These are phyloP conservation scores for Trichoderma brevicompactum DNA, from an alignment of 2,329 filamentous ascomycete species.

Conservation along the genomic window DNA sequence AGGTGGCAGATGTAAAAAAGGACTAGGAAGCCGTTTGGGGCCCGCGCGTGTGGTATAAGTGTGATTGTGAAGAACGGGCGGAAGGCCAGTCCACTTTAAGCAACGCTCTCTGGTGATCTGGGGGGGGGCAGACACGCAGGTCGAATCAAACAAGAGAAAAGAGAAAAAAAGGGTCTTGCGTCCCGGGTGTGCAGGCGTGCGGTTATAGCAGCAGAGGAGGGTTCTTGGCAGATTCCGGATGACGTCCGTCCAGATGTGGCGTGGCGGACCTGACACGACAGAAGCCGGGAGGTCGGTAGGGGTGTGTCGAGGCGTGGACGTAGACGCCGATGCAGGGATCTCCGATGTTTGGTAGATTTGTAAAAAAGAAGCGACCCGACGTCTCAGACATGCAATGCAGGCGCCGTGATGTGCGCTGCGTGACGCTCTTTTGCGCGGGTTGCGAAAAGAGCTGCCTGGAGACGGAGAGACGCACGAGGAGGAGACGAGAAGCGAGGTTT, in stretches of 20 bases:
- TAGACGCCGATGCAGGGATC: slow-evolving; percentile 27
- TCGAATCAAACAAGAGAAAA: slow-evolving; percentile 21
- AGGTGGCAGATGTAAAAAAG: slow-evolving; percentile 37
- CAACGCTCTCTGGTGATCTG: slow-evolving; percentile 24
- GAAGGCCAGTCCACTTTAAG: slow-evolving; percentile 27
- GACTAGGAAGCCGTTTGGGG: slow-evolving; percentile 29
- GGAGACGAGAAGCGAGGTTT: too few species aligned
- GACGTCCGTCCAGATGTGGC: slow-evolving; percentile 34
- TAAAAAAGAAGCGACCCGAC: not conserved
- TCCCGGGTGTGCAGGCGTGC: slow-evolving; percentile 15
- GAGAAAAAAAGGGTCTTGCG: slow-evolving; percentile 25
- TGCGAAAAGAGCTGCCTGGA: not conserved
- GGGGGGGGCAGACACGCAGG: slow-evolving; percentile 17
- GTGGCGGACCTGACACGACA: slow-evolving; percentile 30
- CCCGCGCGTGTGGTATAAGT: slow-evolving; percentile 28
- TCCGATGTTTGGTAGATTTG: slow-evolving; percentile 11
- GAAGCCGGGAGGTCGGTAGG: slow-evolving; percentile 26
- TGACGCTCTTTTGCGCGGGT: not conserved
- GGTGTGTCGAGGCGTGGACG: slow-evolving; percentile 21
- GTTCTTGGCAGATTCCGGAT: slow-evolving; percentile 35
- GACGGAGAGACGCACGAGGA: not conserved
- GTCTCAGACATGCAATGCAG: slow-evolving; percentile 11
- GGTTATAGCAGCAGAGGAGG: slow-evolving; percentile 28
- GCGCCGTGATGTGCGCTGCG: not conserved
- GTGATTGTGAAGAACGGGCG: slow-evolving; percentile 23